A percentile compares a stretch with the other conserved stretches of the same genome.
These are phyloP conservation scores for Geranium rotundifolium DNA, from an alignment of 345 rosid genomes.

Conservation along the genomic window DNA sequence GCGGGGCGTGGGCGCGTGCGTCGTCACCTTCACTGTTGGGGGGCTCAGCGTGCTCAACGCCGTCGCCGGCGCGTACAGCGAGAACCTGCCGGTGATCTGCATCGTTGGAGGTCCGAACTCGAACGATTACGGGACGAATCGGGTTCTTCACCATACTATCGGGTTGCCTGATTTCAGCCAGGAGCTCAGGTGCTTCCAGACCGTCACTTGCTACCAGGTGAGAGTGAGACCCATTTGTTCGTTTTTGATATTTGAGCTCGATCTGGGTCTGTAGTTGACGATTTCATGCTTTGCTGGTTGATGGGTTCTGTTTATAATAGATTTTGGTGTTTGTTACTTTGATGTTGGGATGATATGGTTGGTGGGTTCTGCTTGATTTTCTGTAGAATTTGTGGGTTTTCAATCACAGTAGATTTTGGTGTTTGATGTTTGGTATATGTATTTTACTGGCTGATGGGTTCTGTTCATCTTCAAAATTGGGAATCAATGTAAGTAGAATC, in stretches of 20 bases:
- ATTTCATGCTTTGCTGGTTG: too few species aligned
- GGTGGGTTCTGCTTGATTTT: too few species aligned
- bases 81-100: constrained; percentile 66
- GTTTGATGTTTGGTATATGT: too few species aligned
- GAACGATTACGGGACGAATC: constrained; percentile 72
- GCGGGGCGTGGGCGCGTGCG: constrained; percentile 77
- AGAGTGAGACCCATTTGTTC: too few species aligned
- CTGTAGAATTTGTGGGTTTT: too few species aligned
- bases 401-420: too few species aligned
- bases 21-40: constrained; percentile 74
- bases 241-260: background rate
- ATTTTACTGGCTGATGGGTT: too few species aligned
- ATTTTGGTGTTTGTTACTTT: too few species aligned
- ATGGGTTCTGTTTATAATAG: background rate
- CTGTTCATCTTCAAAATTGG: too few species aligned
- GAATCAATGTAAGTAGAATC: too few species aligned
- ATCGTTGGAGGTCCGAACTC: constrained; percentile 84
- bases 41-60: constrained; percentile 71
- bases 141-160: constrained; percentile 69
- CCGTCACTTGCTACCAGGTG: constrained; percentile 69
- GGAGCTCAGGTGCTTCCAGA: constrained; percentile 59
- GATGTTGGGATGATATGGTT: too few species aligned
- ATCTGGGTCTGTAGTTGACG: background rate
- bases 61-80: constrained; percentile 75
- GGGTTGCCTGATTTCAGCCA: constrained; percentile 72